Base-by-base conservation (phyloP, 768 basidiomycete genomes). In the Pisolithus microcarpus region DNA sequence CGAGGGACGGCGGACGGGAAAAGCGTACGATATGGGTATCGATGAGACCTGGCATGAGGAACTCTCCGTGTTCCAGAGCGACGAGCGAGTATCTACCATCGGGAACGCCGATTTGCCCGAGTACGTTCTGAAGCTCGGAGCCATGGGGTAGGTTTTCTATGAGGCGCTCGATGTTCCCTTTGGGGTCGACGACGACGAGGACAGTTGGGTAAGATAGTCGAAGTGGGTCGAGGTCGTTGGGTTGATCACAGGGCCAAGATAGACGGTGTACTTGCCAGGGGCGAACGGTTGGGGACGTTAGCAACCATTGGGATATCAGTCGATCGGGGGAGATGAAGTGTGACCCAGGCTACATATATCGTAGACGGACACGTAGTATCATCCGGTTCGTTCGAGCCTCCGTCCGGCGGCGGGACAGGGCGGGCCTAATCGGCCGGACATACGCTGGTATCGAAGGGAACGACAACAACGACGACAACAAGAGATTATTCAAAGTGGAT, bases 21-120 rank as follows among this genome's bases (percentile, higher is more conserved):
- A 15, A 30, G 65, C 85, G 63, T 62, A 92, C 92, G 31, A 86
- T 89, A 68, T 95, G 92, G 28, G 92, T 95, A 72, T 96, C 93
- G 49, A 94, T 72, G 64, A 95, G 81, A 4, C 93, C 93, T 6
- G 93, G 93, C 61, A 91, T 79, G 50, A 95, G 60, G 62, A 92
- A 93, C 56, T 83, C 74, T 15, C 80, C 80, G 3, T 73, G 65
- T 10, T 65, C 65, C 43, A 84, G 61, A n/a, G 51, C 50, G 8
- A 77, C 61, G 5, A 81, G 60, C 36, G 58, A 48, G 48, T 57
- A 56, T 36, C 10, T 4, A 1, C 63, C 59, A 21, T 77, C 69
- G 8, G 66, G 42, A 18, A 70, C 60, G n/a, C 81, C 85, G 54
- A 81, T 78, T 40, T 68, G 65, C 34, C 0, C 72, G 70, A 43